Percentiles rank a stretch among this genome's conserved stretches.
Evolutionary conservation across 2,329 filamentous ascomycete species (phyloP).

Genomic region (Dactylonectria macrodidyma): DNA sequence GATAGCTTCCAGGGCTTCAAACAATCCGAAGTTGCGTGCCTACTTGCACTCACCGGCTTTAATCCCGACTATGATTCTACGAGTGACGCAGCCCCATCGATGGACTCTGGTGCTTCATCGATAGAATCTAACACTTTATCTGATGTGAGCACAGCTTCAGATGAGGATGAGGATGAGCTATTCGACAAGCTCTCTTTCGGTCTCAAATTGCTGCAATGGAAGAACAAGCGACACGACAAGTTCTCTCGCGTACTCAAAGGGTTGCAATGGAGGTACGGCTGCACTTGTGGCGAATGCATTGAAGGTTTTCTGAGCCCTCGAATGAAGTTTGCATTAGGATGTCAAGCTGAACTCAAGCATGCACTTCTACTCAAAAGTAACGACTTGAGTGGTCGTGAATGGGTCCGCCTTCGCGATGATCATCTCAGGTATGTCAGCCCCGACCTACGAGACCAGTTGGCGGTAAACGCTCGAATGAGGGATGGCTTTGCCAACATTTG

Average conservation of each 20-base stretch:
- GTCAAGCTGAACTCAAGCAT: background rate
- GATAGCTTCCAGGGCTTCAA: constrained; percentile 11
- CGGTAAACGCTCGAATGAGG: background rate
- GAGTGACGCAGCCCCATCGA: background rate
- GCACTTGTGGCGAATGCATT: constrained; percentile 24
- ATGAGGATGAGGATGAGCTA: background rate
- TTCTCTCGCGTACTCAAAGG: background rate
- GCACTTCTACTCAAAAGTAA: background rate
- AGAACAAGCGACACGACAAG: no score
- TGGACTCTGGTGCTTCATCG: background rate
- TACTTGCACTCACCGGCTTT: background rate
- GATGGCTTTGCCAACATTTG: constrained; percentile 8
- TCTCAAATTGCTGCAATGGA: background rate
- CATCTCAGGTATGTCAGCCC: background rate
- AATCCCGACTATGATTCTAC: background rate
- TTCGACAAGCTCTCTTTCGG: background rate
- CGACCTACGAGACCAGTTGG: background rate
- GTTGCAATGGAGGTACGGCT: constrained; percentile 13
- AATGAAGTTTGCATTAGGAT: constrained; percentile 1
- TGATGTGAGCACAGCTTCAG: background rate
- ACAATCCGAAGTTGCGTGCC: background rate
- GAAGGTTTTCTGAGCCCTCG: constrained; percentile 19
- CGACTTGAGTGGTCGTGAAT: background rate
- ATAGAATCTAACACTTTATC: background rate
- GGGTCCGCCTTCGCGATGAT: background rate